Conservation (phyloP, 75 land plant species). For the Pseudotsuga menziesii region DNA sequence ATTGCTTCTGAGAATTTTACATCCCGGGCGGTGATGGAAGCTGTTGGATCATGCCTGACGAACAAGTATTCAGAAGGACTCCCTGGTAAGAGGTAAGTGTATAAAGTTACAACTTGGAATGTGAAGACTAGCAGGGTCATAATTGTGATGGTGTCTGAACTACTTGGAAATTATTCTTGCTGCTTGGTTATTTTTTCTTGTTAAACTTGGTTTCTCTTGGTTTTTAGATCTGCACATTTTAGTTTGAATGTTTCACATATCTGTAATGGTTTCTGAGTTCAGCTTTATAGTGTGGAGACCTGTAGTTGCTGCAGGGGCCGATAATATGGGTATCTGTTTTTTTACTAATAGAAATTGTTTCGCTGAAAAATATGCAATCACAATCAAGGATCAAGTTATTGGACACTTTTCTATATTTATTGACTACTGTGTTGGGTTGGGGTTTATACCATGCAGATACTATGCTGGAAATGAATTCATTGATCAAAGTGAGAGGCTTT, state of each 20-base stretch:
- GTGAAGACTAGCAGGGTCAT: not conserved
- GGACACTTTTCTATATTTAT: not conserved
- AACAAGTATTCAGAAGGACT: constrained; percentile 97
- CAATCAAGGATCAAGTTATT: not conserved
- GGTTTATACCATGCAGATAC: constrained; percentile 38
- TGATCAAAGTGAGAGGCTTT: constrained; percentile 78
- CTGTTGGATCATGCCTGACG: constrained; percentile 86
- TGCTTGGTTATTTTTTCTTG: not conserved
- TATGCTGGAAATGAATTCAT: constrained; percentile 96
- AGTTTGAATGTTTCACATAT: not conserved
- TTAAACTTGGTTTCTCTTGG: not conserved
- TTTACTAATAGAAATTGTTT: not conserved
- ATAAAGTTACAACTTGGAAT: not conserved
- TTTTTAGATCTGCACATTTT: not conserved
- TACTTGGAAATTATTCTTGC: not conserved
- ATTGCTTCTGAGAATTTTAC: constrained; percentile 98
- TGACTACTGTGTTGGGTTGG: not conserved
- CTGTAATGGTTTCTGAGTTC: too few species aligned
- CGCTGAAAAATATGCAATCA: not conserved
- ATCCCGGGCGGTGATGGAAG: constrained; percentile 92
- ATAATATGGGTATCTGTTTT: not conserved
- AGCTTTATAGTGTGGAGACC: not conserved
- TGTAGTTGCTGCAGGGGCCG: not conserved
- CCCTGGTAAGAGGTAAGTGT: constrained; percentile 81
- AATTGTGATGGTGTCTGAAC: not conserved